These are phyloP conservation scores for Tylopilus sp. DNA, from an alignment of 768 basidiomycete species.

Conservation along the genomic window DNA sequence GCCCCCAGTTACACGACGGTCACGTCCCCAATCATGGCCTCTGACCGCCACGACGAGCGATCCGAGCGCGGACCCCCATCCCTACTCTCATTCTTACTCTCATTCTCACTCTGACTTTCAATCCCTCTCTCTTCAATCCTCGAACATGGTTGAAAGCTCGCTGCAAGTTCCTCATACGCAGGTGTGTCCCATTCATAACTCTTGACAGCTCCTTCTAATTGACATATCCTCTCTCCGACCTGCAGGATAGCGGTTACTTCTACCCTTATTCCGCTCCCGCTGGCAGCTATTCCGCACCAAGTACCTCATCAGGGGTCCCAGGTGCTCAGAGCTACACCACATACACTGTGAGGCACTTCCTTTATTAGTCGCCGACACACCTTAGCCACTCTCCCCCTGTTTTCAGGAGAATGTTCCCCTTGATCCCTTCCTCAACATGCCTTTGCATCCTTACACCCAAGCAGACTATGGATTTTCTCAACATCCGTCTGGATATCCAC, in stretches of 20 bases:
- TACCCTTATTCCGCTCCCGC: background rate
- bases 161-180: constrained; percentile 1
- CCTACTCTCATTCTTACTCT: too few relatives aligned
- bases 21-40: constrained; percentile 2
- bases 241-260: constrained; percentile 7
- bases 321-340: constrained; percentile 2
- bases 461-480: background rate
- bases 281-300: background rate
- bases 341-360: constrained; percentile 1
- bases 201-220: background rate
- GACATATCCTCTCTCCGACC: background rate
- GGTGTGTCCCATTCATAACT: constrained; percentile 11
- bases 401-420: constrained; percentile 7
- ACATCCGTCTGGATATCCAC: background rate
- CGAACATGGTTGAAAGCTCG: background rate
- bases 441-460: background rate
- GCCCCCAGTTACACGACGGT: background rate
- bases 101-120: too few relatives aligned
- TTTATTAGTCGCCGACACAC: background rate
- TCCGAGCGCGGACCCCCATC: constrained; percentile 3
- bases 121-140: background rate
- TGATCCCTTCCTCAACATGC: background rate
- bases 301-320: background rate
- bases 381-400: background rate
- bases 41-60: background rate